These are phyloP conservation scores for Fusarium euwallaceae DNA, from an alignment of 2,329 filamentous ascomycete species.

Conservation along the genomic window DNA sequence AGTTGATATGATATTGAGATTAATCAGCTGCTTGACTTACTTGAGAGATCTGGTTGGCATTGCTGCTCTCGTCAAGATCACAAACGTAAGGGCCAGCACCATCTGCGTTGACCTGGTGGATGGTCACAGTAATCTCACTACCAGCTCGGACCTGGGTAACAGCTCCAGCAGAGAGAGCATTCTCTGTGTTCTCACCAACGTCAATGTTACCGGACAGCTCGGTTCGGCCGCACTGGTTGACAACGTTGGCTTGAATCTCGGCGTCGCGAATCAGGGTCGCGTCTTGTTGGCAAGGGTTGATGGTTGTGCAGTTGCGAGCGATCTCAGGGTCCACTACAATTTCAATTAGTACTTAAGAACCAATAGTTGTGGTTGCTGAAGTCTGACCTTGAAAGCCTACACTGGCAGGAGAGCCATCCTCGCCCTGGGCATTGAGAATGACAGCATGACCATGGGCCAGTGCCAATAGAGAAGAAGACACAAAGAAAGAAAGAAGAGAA, in stretches of 20 bases:
- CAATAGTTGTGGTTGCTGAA: fast-evolving
- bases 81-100: slow-evolving; percentile 72
- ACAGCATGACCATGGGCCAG: slow-evolving; percentile 56
- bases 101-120: slow-evolving; percentile 77
- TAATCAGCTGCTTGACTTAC: not conserved
- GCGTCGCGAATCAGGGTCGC: slow-evolving; percentile 73
- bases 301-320: slow-evolving; percentile 72
- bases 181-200: slow-evolving; percentile 68
- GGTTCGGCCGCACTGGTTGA: slow-evolving; percentile 74
- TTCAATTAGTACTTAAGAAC: not conserved
- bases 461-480: slow-evolving; percentile 32
- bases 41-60: slow-evolving; percentile 47
- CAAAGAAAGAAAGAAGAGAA: slow-evolving; percentile 30
- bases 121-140: slow-evolving; percentile 65
- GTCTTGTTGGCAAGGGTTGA: slow-evolving; percentile 76
- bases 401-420: slow-evolving; percentile 60
- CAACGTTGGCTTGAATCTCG: slow-evolving; percentile 64
- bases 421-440: slow-evolving; percentile 61
- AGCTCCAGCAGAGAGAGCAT: slow-evolving; percentile 58
- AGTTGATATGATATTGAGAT: not conserved
- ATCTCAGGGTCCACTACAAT: slow-evolving; percentile 63
- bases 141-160: slow-evolving; percentile 66
- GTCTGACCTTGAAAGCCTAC: slow-evolving; percentile 63
- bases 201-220: slow-evolving; percentile 73
- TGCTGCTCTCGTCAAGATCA: slow-evolving; percentile 64